Evolutionary conservation across 345 rosid species (phyloP), one percentile per base, ranked within the genome.

Genomic region (Clausena lansium): DNA sequence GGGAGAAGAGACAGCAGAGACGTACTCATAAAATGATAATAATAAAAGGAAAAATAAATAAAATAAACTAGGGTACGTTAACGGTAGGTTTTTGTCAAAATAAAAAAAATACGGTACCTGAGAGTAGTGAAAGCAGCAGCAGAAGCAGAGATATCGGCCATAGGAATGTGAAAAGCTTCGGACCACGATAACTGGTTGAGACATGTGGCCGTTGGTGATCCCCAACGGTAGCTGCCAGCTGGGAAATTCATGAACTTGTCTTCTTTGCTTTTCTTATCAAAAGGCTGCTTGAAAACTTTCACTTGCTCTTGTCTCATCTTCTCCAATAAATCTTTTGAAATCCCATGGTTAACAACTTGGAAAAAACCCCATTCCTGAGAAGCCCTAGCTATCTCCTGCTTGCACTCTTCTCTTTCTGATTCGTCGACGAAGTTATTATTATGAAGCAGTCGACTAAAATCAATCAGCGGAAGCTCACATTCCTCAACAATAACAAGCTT

Each of bases 291-390:
- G 67, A 94, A 96, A 45, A 87, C 85, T 83, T 88, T 91, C 65
- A 88, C 85, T 74, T 94, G 97, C 65, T 96, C 97, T n/a, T 67
- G 69, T 78, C 90, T 87, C 88, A 92, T 88, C 86, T 80, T 85
- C 80, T 90, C 94, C 87, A 96, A 68, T 57, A 94, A 82, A 59
- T 87, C 97, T 52, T 79, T 69, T 22, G 97, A 89, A 45, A 96
- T 86, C 58, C 99, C 98, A 83, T 96, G 99, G 74, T 94, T 94
- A 55, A 88, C 80, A 5, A 90, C 98, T 76, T 96, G 99, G 41
- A 96, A 92, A 77, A 96, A 94, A 15, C 99, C 99, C 99, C 99
- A 96, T 70, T 92, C 97, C 24, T 70, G 72, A 0, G 98, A 89
- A 28, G 98, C 99, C 87, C 76, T 85, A 30, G 90, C 93, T 58